These are phyloP conservation scores for Gliomastix tumulicola DNA, from an alignment of 2,329 filamentous ascomycete species.

Conservation along the genomic window DNA sequence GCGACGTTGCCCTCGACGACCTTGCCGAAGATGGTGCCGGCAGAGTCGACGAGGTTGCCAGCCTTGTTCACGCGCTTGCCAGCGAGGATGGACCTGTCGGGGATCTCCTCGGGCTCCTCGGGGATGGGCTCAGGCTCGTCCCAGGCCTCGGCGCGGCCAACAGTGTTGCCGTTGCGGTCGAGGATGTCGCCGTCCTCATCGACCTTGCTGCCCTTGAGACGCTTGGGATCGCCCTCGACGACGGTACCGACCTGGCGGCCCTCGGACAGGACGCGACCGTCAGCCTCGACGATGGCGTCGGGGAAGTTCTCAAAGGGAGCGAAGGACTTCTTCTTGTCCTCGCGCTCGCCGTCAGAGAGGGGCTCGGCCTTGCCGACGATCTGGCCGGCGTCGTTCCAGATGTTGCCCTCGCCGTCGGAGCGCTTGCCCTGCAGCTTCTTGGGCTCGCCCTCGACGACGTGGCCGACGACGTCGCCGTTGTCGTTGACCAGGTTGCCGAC, in stretches of 20 bases:
- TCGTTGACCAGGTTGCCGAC: constrained; percentile 49
- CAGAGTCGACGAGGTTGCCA: constrained; percentile 51
- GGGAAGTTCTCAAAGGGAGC: constrained; percentile 54
- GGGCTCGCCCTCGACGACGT: constrained; percentile 55
- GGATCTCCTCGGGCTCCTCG: constrained; percentile 45
- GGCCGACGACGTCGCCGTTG: constrained; percentile 49
- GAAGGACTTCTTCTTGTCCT: constrained; percentile 32
- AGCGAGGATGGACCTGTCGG: constrained; percentile 55
- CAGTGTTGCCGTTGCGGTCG: constrained; percentile 58
- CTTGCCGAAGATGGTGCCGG: constrained; percentile 52
- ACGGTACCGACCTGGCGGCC: constrained; percentile 53
- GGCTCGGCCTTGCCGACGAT: constrained; percentile 61
- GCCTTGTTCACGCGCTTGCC: constrained; percentile 68
- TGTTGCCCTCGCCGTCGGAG: constrained; percentile 59
- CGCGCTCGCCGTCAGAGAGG: constrained; percentile 41
- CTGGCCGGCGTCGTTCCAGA: constrained; percentile 65
- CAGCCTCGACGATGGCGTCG: constrained; percentile 41
- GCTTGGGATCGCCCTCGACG: constrained; percentile 56
- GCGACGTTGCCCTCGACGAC: constrained; percentile 61
- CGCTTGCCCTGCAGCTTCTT: constrained; percentile 58
- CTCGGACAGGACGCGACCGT: constrained; percentile 45
- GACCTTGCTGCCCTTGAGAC: constrained; percentile 57
- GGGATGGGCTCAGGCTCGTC: constrained; percentile 43
- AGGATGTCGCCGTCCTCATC: constrained; percentile 64
- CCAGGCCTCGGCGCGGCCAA: constrained; percentile 58